Conservation (phyloP, 495 filamentous ascomycete genomes). For the Penicillium flavigenum region DNA sequence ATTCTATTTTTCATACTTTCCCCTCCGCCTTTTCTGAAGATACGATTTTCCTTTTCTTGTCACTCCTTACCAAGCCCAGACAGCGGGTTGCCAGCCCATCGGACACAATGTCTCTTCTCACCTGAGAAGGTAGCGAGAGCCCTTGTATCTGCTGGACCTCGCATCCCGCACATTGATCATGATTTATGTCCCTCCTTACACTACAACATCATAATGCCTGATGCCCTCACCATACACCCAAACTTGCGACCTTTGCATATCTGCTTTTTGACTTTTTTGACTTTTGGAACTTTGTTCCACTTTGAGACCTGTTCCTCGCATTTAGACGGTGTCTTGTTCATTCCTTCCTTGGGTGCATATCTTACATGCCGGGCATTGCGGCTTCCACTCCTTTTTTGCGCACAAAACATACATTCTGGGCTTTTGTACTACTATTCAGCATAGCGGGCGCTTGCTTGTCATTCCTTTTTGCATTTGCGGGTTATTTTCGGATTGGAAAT, state of each 20-base stretch:
- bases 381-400: slow-evolving; percentile 40
- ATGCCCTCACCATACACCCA: slow-evolving; percentile 32
- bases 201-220: slow-evolving; percentile 32
- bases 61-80: slow-evolving; percentile 45
- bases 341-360: slow-evolving; percentile 41
- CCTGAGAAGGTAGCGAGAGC: not conserved
- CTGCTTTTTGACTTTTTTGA: slow-evolving; percentile 23
- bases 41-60: slow-evolving; percentile 36
- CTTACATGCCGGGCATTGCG: slow-evolving; percentile 35
- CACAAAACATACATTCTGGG: slow-evolving; percentile 24
- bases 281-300: not conserved
- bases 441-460: slow-evolving; percentile 48
- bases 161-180: slow-evolving; percentile 26
- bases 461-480: slow-evolving; percentile 48
- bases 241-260: slow-evolving; percentile 14
- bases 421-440: slow-evolving; percentile 43
- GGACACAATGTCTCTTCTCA: not conserved
- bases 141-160: not conserved
- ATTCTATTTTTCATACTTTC: slow-evolving; percentile 32
- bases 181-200: slow-evolving; percentile 47
- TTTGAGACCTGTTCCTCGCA: slow-evolving; percentile 25
- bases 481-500: slow-evolving; percentile 34
- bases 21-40: slow-evolving; percentile 29
- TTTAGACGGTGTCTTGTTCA: slow-evolving; percentile 44
- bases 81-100: slow-evolving; percentile 15